Evolutionary conservation across 2,329 filamentous ascomycete genomes (phyloP).

Genomic region (Phaeosphaeriaceae sp.): DNA sequence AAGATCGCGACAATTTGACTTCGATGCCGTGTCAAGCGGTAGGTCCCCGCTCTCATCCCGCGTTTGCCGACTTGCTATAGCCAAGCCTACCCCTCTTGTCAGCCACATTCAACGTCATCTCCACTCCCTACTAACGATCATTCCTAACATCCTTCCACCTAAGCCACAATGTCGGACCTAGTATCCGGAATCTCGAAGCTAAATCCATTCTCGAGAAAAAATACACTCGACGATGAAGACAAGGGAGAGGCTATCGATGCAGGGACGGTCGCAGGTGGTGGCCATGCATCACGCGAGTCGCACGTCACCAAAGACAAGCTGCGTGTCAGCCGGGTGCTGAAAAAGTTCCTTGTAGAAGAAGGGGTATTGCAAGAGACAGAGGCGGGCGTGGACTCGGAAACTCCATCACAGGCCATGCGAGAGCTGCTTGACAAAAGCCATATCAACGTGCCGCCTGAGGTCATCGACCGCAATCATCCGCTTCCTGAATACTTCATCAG

Average conservation of each 20-base stretch:
- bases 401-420: slow-evolving; percentile 56
- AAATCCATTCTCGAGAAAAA: slow-evolving; percentile 39
- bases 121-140: background rate
- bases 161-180: slow-evolving; percentile 40
- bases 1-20: background rate
- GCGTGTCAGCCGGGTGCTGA: slow-evolving; percentile 65
- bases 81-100: slow-evolving; percentile 8
- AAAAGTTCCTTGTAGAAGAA: slow-evolving; percentile 62
- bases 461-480: slow-evolving; percentile 65
- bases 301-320: slow-evolving; percentile 62
- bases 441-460: slow-evolving; percentile 61
- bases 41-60: background rate
- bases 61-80: background rate
- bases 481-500: slow-evolving; percentile 75
- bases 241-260: slow-evolving; percentile 63
- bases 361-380: slow-evolving; percentile 58
- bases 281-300: slow-evolving; percentile 59
- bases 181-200: slow-evolving; percentile 42
- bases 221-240: slow-evolving; percentile 54
- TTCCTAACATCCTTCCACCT: slow-evolving; percentile 1
- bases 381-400: slow-evolving; percentile 54
- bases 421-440: slow-evolving; percentile 64
- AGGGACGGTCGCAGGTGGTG: slow-evolving; percentile 64
- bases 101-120: slow-evolving; percentile 5
- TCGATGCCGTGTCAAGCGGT: background rate